Evolutionary conservation across 163 green algal species (phyloP).

Genomic region (Chlamydomonas reinhardtii): DNA sequence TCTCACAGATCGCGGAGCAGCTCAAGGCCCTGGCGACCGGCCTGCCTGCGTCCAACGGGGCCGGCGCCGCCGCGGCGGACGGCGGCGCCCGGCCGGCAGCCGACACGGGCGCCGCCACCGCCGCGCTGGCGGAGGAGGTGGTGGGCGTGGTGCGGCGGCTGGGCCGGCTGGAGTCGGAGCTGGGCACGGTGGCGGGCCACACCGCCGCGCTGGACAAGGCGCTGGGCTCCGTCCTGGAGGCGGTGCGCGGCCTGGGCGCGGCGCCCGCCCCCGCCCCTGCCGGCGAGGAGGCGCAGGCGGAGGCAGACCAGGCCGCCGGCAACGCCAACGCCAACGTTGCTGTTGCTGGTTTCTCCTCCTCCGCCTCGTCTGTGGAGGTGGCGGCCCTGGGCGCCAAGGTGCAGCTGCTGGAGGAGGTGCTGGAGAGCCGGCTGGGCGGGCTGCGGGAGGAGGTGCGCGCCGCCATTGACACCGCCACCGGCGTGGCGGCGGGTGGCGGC

Average conservation of each 20-base stretch:
- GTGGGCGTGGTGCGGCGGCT: neutral
- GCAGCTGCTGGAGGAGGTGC: slow-evolving; percentile 7
- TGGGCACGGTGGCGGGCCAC: neutral
- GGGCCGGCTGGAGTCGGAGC: neutral
- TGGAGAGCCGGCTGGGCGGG: neutral
- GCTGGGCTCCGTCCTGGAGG: neutral
- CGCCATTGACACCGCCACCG: neutral
- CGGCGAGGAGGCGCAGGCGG: too few relatives aligned
- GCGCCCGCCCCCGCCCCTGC: neutral
- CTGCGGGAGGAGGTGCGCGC: slow-evolving; percentile 24
- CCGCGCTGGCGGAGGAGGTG: neutral
- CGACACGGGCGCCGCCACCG: neutral
- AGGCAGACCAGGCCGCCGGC: neutral
- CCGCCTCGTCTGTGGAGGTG: neutral
- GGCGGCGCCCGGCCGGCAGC: too few relatives aligned
- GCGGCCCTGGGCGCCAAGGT: neutral
- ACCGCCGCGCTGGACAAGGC: neutral
- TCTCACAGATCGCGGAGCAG: slow-evolving; percentile 5
- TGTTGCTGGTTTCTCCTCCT: too few relatives aligned
- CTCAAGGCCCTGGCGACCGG: slow-evolving; percentile 9
- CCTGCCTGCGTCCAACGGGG: neutral
- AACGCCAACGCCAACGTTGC: too few relatives aligned
- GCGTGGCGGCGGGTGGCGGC: neutral
- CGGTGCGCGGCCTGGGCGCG: neutral
- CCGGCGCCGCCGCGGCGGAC: neutral